phyloP scores from a whole-genome alignment of 176 grass and related monocot species.

The Ampelocalamus luodianensis region DNA sequence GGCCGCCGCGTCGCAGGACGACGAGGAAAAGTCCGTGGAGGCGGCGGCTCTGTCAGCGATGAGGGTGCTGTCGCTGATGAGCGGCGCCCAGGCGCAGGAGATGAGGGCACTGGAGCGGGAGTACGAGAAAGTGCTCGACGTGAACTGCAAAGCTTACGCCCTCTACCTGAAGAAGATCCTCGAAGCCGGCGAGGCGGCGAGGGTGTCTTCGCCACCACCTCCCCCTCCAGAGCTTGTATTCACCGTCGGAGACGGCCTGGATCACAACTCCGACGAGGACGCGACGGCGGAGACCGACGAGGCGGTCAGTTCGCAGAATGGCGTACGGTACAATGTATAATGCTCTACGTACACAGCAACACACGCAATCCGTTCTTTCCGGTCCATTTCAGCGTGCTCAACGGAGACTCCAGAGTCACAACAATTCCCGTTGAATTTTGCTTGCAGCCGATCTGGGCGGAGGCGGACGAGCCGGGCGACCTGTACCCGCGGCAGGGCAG shows the following conservation, averaged over 20 bases:
- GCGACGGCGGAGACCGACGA: slow-evolving; percentile 24
- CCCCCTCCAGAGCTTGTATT: slow-evolving; percentile 54
- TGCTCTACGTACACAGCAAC: not conserved
- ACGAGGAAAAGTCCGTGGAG: slow-evolving; percentile 49
- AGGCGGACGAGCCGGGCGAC: slow-evolving; percentile 45
- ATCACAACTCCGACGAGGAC: slow-evolving; percentile 8
- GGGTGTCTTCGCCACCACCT: not conserved
- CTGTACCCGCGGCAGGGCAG: slow-evolving; percentile 51
- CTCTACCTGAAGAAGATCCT: slow-evolving; percentile 60
- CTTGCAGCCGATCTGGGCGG: slow-evolving; percentile 66
- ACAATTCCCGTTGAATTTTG: not conserved
- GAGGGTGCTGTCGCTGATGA: slow-evolving; percentile 69
- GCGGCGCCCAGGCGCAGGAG: slow-evolving; percentile 61
- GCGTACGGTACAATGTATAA: slow-evolving; percentile 70
- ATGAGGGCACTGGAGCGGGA: slow-evolving; percentile 58
- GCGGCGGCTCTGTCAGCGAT: slow-evolving; percentile 40
- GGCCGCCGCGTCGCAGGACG: not conserved
- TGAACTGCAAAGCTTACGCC: slow-evolving; percentile 61
- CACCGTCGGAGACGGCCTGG: not conserved
- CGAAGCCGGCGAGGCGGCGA: slow-evolving; percentile 29
- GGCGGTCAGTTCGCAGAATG: slow-evolving; percentile 43
- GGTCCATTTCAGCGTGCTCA: not conserved
- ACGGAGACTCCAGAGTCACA: not conserved
- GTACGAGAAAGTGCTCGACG: slow-evolving; percentile 65
- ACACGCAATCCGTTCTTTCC: not conserved